phyloP scores from a whole-genome alignment of 768 basidiomycete species.

The Tulasnella sp. region DNA sequence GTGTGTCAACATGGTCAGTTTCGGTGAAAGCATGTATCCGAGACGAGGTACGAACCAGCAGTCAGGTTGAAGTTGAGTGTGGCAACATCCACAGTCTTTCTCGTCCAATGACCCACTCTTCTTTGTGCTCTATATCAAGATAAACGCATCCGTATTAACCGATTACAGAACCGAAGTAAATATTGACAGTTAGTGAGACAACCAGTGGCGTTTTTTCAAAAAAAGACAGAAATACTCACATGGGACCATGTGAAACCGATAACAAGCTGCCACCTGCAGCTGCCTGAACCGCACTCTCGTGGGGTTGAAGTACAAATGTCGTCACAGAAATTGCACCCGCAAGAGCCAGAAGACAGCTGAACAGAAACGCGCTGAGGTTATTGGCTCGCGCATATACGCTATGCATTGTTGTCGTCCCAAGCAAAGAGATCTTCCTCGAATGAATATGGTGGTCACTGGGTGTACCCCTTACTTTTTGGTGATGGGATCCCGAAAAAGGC shows the following conservation, averaged over 20 bases:
- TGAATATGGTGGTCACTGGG: too few relatives aligned
- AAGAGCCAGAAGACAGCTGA: constrained; percentile 60
- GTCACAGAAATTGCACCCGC: constrained; percentile 60
- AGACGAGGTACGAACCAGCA: constrained; percentile 16
- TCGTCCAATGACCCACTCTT: constrained; percentile 6
- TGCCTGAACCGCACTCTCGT: constrained; percentile 26
- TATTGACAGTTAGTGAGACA: too few relatives aligned
- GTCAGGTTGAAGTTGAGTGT: constrained; percentile 18
- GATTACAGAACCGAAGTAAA: too few relatives aligned
- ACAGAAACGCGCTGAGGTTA: constrained; percentile 58
- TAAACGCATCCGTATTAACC: too few relatives aligned
- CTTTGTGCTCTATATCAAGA: not conserved
- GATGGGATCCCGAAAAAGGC: too few relatives aligned
- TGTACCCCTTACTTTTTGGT: too few relatives aligned
- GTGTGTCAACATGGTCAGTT: not conserved
- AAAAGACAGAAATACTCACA: constrained; percentile 4
- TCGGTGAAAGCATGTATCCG: constrained; percentile 5
- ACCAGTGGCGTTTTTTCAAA: too few relatives aligned
- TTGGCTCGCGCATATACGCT: constrained; percentile 43
- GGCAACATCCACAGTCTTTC: constrained; percentile 7
- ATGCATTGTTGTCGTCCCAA: constrained; percentile 10
- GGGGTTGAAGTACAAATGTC: constrained; percentile 43
- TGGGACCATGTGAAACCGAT: not conserved
- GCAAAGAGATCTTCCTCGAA: too few relatives aligned
- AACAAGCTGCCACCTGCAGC: not conserved